Base-by-base conservation (phyloP, 306 rosid genomes). In the Citrullus amarus region DNA sequence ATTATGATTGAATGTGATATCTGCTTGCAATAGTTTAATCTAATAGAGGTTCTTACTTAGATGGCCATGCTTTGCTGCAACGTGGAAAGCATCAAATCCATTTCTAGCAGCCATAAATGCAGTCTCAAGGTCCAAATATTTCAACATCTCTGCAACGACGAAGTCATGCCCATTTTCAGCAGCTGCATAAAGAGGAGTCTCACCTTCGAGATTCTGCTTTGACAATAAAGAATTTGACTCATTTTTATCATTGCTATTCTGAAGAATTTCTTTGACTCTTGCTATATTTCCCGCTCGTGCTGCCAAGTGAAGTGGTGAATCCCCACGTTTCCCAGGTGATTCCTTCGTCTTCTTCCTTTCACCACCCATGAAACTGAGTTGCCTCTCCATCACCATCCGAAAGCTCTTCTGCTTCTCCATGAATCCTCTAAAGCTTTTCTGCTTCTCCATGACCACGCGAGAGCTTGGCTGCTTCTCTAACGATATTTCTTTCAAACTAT, bases 1-100 rank as follows among this genome's bases (percentile, higher is more conserved):
- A 67, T 67, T 41, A 67, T 4, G 74, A 41, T 67, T n/a, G 79
- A 81, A 38, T 46, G 48, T n/a, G 54, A 12, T 76, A 76, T 56
- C n/a, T 76, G 11, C 0, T 39, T 13, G 32, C 13, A 56, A 34
- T 12, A 16, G 66, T 16, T 36, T 25, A 63, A 81, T 63, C 56
- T 9, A 36, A 65, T 43, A 15, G 57, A 22, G 48, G n/a, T 68
- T 79, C 87, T 90, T 89, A 92, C 98, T 97, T 65, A 92, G 92
- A 86, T 90, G 97, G 71, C 98, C 98, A 68, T 92, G 95, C 88
- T 93, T 90, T 25, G 91, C 92, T 22, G 95, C 96, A 56, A 92
- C 82, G 83, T 94, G 98, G 84, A 94, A 92, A 2, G 98, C 86
- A 84, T 94, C 98, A 38, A 84, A 92, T 59, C 97, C 93, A 83